These are phyloP conservation scores for Coelastrella sp. DNA, from an alignment of 139 green algal species.

Conservation along the genomic window DNA sequence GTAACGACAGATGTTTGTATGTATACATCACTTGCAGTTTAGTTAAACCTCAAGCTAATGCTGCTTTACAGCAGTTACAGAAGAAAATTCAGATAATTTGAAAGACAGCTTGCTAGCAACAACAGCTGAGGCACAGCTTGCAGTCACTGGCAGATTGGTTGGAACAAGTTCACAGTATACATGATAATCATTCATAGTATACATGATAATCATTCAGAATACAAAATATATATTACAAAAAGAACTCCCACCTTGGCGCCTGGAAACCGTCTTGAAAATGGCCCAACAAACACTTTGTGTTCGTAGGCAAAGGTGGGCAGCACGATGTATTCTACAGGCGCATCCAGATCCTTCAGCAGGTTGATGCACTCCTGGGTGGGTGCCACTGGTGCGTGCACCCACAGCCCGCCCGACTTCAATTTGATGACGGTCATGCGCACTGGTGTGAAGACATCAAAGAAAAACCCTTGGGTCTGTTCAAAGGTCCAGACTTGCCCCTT, in stretches of 20 bases:
- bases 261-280: slow-evolving; percentile 87
- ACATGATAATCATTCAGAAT: neutral
- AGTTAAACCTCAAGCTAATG: no score
- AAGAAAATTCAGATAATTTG: no score
- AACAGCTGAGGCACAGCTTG: neutral
- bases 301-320: slow-evolving; percentile 93
- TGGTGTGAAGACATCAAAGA: slow-evolving; percentile 83
- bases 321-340: slow-evolving; percentile 87
- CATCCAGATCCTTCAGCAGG: slow-evolving; percentile 77
- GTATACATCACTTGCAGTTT: no score
- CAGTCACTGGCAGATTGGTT: no score
- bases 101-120: neutral
- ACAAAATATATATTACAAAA: neutral
- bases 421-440: slow-evolving; percentile 91
- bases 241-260: slow-evolving; percentile 72
- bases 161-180: no score
- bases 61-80: no score
- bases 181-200: no score
- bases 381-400: slow-evolving; percentile 90
- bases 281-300: slow-evolving; percentile 93
- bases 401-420: slow-evolving; percentile 82
- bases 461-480: slow-evolving; percentile 85
- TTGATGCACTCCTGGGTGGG: slow-evolving; percentile 81
- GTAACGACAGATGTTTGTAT: neutral
- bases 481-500: slow-evolving; percentile 86